Conservation (phyloP, 1,139 yeast genomes). For the Lodderomyces pseudojiufengensis region DNA sequence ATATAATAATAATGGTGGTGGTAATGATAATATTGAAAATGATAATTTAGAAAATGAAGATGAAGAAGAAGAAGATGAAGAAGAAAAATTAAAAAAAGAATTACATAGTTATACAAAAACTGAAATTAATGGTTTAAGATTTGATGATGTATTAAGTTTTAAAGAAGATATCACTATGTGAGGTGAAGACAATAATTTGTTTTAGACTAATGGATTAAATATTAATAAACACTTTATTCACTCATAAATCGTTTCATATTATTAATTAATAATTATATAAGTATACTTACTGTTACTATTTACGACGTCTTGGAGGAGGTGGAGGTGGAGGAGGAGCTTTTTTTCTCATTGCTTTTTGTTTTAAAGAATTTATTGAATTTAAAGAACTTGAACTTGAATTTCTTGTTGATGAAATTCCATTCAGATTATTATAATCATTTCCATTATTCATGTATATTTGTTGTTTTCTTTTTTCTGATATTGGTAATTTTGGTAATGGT, state of each 20-base stretch:
- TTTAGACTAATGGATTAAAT: no score
- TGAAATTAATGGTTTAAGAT: conserved; percentile 74
- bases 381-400: conserved; percentile 16
- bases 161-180: conserved; percentile 60
- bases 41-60: conserved; percentile 28
- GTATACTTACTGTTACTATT: conserved; percentile 1
- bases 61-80: conserved; percentile 24
- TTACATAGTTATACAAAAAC: conserved; percentile 43
- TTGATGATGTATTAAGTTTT: conserved; percentile 63
- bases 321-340: conserved; percentile 46
- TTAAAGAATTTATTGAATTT: conserved; percentile 21
- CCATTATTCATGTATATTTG: conserved; percentile 1
- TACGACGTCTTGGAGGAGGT: conserved; percentile 17
- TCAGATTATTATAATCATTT: no score
- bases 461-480: conserved; percentile 8
- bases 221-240: background rate
- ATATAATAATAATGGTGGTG: no score
- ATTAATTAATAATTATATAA: background rate
- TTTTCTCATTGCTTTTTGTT: conserved; percentile 30
- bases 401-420: background rate
- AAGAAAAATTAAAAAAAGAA: conserved; percentile 25
- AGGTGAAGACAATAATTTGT: no score
- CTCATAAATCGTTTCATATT: background rate
- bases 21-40: no score
- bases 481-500: conserved; percentile 14